Conservation (phyloP, 768 basidiomycete genomes). For the Phanerochaete sordida region DNA sequence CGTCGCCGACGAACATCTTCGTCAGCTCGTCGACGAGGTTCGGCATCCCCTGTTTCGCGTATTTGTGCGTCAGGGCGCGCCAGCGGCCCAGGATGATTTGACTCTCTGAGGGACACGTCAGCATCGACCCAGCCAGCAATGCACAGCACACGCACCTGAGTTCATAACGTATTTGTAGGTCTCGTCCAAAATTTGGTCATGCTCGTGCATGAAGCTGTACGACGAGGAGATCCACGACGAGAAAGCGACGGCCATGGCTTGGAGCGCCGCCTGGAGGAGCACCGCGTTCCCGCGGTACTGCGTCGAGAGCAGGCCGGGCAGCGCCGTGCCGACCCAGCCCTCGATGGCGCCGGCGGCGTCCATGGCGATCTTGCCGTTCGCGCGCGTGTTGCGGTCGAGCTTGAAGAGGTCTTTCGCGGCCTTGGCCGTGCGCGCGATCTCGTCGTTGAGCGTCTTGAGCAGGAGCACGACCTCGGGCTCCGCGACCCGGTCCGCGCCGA, state of each 20-base stretch:
- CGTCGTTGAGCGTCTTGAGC: conserved; percentile 12
- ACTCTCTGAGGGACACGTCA: background rate
- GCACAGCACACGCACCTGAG: conserved; percentile 3
- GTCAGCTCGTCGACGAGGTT: conserved; percentile 15
- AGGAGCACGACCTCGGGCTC: conserved; percentile 10
- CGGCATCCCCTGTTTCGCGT: conserved; percentile 16
- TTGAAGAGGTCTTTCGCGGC: conserved; percentile 10
- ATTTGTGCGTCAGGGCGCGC: conserved; percentile 14
- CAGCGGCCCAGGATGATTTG: conserved; percentile 13
- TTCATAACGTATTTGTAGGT: conserved; percentile 17
- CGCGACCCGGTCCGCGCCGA: conserved; percentile 7
- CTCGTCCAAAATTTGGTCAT: conserved; percentile 15
- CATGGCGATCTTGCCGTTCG: conserved; percentile 1
- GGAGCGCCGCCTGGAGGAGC: conserved; percentile 11
- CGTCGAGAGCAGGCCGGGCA: conserved; percentile 9
- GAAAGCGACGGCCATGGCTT: conserved; percentile 14
- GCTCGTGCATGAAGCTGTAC: conserved; percentile 17
- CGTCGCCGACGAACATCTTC: conserved; percentile 14
- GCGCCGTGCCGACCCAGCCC: conserved; percentile 12
- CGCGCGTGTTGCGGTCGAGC: conserved; percentile 2
- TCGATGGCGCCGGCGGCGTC: conserved; percentile 13
- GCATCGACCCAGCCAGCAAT: background rate
- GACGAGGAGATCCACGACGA: conserved; percentile 16
- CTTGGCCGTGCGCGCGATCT: conserved; percentile 12
- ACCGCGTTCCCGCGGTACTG: conserved; percentile 12